phyloP scores from a whole-genome alignment of 2,329 filamentous ascomycete species.

The Aspergillus unguis region DNA sequence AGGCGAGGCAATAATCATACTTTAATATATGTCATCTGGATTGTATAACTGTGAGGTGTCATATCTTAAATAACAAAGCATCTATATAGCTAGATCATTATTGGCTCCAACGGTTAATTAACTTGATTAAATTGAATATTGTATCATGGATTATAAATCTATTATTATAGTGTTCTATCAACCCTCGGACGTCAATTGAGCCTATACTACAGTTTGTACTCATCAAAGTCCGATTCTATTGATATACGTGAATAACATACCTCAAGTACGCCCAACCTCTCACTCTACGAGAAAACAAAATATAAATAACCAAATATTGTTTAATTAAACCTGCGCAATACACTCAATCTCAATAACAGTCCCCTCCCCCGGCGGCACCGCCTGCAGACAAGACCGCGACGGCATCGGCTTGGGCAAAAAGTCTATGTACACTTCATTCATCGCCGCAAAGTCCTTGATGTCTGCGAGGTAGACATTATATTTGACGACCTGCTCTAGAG shows the following conservation, averaged over 20 bases:
- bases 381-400: slow-evolving; percentile 43
- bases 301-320: not conserved
- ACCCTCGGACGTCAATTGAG: no score
- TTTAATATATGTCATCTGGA: no score
- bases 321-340: slow-evolving; percentile 36
- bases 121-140: no score
- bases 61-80: not conserved
- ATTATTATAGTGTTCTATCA: no score
- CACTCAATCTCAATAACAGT: slow-evolving; percentile 48
- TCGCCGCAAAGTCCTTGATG: slow-evolving; percentile 65
- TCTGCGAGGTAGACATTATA: slow-evolving; percentile 62
- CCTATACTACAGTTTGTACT: no score
- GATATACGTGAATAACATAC: no score
- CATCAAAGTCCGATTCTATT: no score
- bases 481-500: slow-evolving; percentile 60
- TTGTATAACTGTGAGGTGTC: no score
- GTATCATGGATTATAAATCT: no score
- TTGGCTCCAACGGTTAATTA: no score
- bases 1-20: not conserved
- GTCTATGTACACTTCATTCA: slow-evolving; percentile 58
- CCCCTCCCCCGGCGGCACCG: slow-evolving; percentile 37
- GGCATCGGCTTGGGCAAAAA: slow-evolving; percentile 44
- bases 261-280: no score
- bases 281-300: not conserved
- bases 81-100: no score